These are phyloP conservation scores for Radiomyces spectabilis DNA, from an alignment of 192 early-diverging fungal species.

Conservation along the genomic window DNA sequence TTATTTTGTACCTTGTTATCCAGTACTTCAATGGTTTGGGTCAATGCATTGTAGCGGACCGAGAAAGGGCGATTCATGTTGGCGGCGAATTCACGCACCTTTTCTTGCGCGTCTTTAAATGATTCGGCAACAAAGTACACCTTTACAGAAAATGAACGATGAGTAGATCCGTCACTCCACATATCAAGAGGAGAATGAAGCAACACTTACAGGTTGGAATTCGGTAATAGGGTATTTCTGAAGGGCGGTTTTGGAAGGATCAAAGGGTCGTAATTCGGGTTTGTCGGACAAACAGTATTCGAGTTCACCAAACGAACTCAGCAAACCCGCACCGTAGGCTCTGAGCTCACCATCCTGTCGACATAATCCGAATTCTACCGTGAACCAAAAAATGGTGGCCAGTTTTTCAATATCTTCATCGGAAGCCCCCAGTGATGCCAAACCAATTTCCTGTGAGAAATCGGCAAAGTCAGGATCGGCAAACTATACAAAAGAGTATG, in stretches of 20 bases:
- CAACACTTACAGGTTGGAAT: conserved; percentile 69
- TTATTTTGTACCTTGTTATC: conserved; percentile 51
- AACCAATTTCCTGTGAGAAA: conserved; percentile 90
- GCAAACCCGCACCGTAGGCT: conserved; percentile 88
- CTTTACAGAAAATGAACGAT: conserved; percentile 1
- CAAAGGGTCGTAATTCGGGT: conserved; percentile 76
- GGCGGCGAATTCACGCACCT: conserved; percentile 79
- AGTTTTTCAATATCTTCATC: conserved; percentile 90
- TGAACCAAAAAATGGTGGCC: conserved; percentile 89
- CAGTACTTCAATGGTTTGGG: conserved; percentile 86
- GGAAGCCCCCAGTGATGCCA: conserved; percentile 85
- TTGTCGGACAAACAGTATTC: conserved; percentile 79
- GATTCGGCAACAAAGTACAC: conserved; percentile 92
- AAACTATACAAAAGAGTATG: conserved; percentile 36
- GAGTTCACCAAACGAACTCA: conserved; percentile 93
- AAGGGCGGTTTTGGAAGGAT: conserved; percentile 64
- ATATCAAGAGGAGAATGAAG: neutral
- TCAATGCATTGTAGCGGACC: conserved; percentile 86
- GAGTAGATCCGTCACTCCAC: neutral
- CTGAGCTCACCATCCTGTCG: conserved; percentile 59
- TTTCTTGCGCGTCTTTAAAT: conserved; percentile 88
- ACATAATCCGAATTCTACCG: conserved; percentile 91
- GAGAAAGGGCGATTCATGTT: conserved; percentile 79
- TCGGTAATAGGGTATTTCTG: conserved; percentile 85
- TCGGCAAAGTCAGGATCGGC: conserved; percentile 87